Base-by-base conservation (phyloP, 805 yeast species). In the Cyberlindnera japonica region DNA sequence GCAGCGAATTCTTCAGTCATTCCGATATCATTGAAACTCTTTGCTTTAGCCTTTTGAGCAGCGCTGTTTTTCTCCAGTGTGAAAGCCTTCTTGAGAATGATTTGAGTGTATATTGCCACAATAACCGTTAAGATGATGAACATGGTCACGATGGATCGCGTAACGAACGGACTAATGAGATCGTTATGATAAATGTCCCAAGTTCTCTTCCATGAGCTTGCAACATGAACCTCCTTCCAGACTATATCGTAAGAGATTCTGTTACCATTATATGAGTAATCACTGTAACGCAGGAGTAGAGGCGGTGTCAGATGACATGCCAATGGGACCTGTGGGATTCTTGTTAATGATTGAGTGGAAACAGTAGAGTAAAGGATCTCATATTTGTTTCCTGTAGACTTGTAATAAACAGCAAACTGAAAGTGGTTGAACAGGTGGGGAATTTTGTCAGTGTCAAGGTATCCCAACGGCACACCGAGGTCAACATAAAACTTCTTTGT, bases 341-440 rank as follows among this genome's bases (percentile, higher is more conserved):
- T 49, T 8, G 57, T 45, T 21, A 54, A 22, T 1, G 62, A 55
- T 16, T 56, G 52, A 4, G 55, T 47, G 5, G 56, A 44, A 8
- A 59, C 52, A 5, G 61, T 53, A 1, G 53, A 47, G 22, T 58
- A 55, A n/a, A 55, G 28, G 11, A 59, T 40, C 22, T 56, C 54
- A 36, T 48, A 55, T 6, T 50, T 50, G 18, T 46, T 21, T 2
- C 58, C 61, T 13, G 43, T 14, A 6, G 49, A 35, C 15, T 46
- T 47, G 33, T 57, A 59, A 17, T 55, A 51, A 25, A 59, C 44
- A 18, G 50, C 44, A 19, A 59, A 54, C 35, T 59, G 59, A 53
- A 59, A 59, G 43, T 59, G 64, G 43, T 59, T 59, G 41, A 43
- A 59, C 6, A 50, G 15, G 37, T 59, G 64, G 4, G 62, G 59